Evolutionary conservation across 176 grass and related monocot species (phyloP).

Genomic region (Aegilops longissima): DNA sequence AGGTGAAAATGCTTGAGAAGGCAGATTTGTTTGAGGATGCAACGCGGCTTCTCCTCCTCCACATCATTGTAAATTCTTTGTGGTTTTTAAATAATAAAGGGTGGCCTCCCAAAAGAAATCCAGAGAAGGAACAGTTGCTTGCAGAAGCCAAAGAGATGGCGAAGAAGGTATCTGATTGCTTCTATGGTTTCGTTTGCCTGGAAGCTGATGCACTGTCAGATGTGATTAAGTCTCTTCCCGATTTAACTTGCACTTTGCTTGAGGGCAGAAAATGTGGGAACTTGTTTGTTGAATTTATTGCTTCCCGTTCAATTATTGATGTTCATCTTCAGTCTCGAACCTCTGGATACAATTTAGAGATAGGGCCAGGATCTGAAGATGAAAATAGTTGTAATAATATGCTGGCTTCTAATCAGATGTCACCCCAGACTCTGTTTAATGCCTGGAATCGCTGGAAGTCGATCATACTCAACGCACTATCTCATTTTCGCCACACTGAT

Average conservation of each 20-base stretch:
- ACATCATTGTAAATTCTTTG: constrained; percentile 48
- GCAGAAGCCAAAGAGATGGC: constrained; percentile 55
- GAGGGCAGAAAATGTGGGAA: constrained; percentile 39
- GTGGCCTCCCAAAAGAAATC: constrained; percentile 59
- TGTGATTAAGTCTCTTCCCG: constrained; percentile 33
- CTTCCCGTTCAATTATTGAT: constrained; percentile 56
- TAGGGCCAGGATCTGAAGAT: constrained; percentile 25
- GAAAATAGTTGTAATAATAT: constrained; percentile 21
- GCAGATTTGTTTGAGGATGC: constrained; percentile 53
- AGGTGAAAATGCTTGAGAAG: constrained; percentile 65
- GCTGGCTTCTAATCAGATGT: constrained; percentile 36
- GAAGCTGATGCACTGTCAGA: constrained; percentile 53
- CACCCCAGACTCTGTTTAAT: constrained; percentile 47
- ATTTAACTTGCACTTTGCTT: constrained; percentile 36
- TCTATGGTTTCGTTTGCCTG: constrained; percentile 43
- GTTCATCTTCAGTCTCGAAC: constrained; percentile 41
- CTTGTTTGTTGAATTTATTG: constrained; percentile 44
- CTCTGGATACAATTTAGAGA: constrained; percentile 34
- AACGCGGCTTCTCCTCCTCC: constrained; percentile 44
- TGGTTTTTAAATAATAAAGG: constrained; percentile 57
- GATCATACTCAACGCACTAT: constrained; percentile 30
- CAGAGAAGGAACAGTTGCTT: constrained; percentile 46
- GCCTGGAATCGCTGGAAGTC: constrained; percentile 54
- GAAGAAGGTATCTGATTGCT: constrained; percentile 30
- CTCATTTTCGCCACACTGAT: constrained; percentile 11